Conservation (phyloP, 164 flowering plant genomes). For the Platanus orientalis region DNA sequence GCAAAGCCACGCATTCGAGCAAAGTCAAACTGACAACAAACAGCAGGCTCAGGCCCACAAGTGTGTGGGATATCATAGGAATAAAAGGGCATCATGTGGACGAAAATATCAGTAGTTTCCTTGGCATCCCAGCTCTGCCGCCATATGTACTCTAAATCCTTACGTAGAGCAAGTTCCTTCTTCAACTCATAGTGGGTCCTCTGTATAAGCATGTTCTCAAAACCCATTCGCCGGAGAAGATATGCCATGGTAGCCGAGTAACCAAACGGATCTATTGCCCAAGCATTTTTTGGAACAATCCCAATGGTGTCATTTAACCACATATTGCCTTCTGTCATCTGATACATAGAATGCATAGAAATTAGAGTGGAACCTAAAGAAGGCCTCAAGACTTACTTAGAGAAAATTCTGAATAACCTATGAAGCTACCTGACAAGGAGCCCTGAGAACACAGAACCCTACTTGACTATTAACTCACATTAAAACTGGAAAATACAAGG, state of each 20-base stretch:
- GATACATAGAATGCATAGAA: slow-evolving; percentile 14
- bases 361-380: slow-evolving; percentile 10
- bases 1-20: slow-evolving; percentile 66
- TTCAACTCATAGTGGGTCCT: slow-evolving; percentile 97
- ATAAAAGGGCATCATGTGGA: slow-evolving; percentile 99
- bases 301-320: slow-evolving; percentile 96
- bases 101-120: slow-evolving; percentile 93
- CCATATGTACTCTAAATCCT: slow-evolving; percentile 92
- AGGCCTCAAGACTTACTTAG: neutral
- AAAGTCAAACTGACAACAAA: slow-evolving; percentile 98
- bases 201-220: slow-evolving; percentile 97
- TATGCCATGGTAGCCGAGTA: slow-evolving; percentile 98
- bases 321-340: slow-evolving; percentile 98
- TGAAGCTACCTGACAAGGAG: too few relatives aligned
- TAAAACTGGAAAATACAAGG: too few relatives aligned
- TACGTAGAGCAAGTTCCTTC: slow-evolving; percentile 77
- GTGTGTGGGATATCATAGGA: slow-evolving; percentile 98
- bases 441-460: neutral
- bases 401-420: neutral
- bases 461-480: neutral
- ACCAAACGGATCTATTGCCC: slow-evolving; percentile 99
- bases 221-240: slow-evolving; percentile 98
- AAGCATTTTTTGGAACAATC: slow-evolving; percentile 87
- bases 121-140: slow-evolving; percentile 94
- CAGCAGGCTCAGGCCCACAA: slow-evolving; percentile 98